Evolutionary conservation across 371 early-diverging fungal species (phyloP).

Genomic region (Thermomucor indicae-seudaticae): DNA sequence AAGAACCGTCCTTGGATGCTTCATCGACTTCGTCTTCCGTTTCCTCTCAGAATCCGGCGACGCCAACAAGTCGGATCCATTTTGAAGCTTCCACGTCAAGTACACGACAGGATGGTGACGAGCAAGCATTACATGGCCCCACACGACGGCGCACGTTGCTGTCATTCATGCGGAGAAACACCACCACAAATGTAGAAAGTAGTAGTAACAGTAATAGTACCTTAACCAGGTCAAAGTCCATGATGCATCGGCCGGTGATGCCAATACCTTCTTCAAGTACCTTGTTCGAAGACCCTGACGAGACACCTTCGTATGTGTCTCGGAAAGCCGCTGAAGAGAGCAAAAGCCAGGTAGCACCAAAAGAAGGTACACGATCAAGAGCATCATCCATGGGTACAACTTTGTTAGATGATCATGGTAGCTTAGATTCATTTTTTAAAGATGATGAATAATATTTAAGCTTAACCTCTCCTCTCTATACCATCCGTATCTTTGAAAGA

Average conservation of each 20-base stretch:
- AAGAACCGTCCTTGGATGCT: conserved; percentile 5
- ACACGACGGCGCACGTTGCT: conserved; percentile 19
- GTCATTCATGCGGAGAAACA: conserved; percentile 24
- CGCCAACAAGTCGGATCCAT: conserved; percentile 1
- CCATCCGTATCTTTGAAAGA: no score
- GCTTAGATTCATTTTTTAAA: conserved; percentile 38
- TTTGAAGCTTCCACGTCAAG: no score
- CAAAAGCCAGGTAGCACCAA: background rate
- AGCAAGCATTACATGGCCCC: no score
- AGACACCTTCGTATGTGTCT: conserved; percentile 2
- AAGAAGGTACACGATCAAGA: conserved; percentile 2
- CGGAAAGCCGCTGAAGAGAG: conserved; percentile 1
- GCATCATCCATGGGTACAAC: conserved; percentile 5
- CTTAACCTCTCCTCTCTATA: no score
- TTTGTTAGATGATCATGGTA: conserved; percentile 16
- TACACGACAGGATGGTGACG: no score
- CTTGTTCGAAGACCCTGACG: conserved; percentile 41
- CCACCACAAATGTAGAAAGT: background rate
- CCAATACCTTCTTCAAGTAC: conserved; percentile 30
- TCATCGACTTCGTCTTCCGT: conserved; percentile 10
- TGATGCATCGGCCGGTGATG: conserved; percentile 10
- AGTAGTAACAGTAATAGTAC: background rate
- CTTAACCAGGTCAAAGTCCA: conserved; percentile 5
- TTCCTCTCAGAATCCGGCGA: background rate
- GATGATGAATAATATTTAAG: conserved; percentile 24